phyloP scores from a whole-genome alignment of 2,329 filamentous ascomycete species.

The Tolypocladium capitatum region DNA sequence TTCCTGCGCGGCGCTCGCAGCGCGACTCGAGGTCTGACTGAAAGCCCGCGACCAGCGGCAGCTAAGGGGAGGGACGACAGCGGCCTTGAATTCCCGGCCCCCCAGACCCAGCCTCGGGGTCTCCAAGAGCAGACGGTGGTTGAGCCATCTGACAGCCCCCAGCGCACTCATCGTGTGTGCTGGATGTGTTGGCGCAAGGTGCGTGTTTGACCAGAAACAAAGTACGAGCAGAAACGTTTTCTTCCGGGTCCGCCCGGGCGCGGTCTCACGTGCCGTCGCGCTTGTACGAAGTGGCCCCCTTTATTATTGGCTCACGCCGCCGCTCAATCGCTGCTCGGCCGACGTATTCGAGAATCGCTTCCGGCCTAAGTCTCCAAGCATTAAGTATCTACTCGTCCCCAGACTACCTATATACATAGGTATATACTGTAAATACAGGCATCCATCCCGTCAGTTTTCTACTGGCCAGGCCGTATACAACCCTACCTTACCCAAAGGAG shows the following conservation, averaged over 20 bases:
- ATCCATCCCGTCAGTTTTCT: not conserved
- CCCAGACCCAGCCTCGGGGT: constrained; percentile 13
- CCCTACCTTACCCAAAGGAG: too few relatives aligned
- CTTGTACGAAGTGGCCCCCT: not conserved
- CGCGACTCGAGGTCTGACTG: constrained; percentile 16
- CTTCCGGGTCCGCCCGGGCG: not conserved
- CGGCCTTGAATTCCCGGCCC: constrained; percentile 14
- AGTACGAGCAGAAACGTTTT: not conserved
- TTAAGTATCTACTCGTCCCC: not conserved
- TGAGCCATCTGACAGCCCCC: constrained; percentile 26
- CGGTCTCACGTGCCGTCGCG: not conserved
- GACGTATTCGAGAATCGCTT: not conserved
- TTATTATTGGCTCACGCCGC: not conserved
- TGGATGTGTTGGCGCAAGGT: constrained; percentile 1
- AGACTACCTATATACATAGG: not conserved
- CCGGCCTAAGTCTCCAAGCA: not conserved
- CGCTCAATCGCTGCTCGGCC: too few relatives aligned
- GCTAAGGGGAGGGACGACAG: constrained; percentile 9
- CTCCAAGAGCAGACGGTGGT: constrained; percentile 22
- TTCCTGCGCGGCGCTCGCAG: constrained; percentile 25
- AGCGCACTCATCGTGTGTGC: constrained; percentile 24
- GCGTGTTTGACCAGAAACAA: not conserved
- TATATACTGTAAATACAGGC: not conserved
- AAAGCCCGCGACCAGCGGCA: constrained; percentile 17
- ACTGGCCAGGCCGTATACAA: too few relatives aligned